Base-by-base conservation (phyloP, 306 rosid genomes). In the Begonia loranthoides region DNA sequence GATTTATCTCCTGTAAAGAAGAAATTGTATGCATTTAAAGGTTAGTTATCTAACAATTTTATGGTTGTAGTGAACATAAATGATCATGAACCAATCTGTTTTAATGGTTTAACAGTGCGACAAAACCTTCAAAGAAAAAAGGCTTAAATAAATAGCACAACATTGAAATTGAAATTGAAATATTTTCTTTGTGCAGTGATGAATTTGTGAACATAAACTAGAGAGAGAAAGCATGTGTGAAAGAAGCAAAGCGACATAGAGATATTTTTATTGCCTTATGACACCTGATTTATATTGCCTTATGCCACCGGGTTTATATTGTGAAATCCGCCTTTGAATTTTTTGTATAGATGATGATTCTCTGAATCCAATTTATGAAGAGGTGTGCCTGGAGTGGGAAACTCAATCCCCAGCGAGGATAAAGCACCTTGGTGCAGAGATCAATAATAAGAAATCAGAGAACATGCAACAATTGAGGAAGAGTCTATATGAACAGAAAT, bases 1-100 rank as follows among this genome's bases (percentile, higher is more conserved):
- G 95, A 90, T 43, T 87, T 94, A 51, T 90, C 97, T 56, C 97
- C 95, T 9, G 76, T 90, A 61, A 85, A 67, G 76, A 85, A 70
- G 79, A 80, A 52, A 64, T 76, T 83, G 59, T 63, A 57, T 62
- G 63, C 79, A 64, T 77, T 87, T 55, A 68, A 73, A 70, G 73
- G 83, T 55, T 24, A 49, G 60, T 50, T 28, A 68, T 65, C 60
- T 58, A 61, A 19, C 49, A 51, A 72, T 51, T 54, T 60, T 64
- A 50, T 8, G 17, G 14, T 8, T 59, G 13, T 47, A 16, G 10
- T 17, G 33, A 13, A 11, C 36, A 9, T 45, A 15, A 14, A 12
- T 28, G 50, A 19, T 16, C 39, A 24, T 16, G 40, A 14, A 49
- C 36, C 36, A 28, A 1, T 28, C 36, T 28, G 36, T 28, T 28